Base-by-base conservation (phyloP, 2,329 filamentous ascomycete genomes). In the Westerdykella aurantiaca region DNA sequence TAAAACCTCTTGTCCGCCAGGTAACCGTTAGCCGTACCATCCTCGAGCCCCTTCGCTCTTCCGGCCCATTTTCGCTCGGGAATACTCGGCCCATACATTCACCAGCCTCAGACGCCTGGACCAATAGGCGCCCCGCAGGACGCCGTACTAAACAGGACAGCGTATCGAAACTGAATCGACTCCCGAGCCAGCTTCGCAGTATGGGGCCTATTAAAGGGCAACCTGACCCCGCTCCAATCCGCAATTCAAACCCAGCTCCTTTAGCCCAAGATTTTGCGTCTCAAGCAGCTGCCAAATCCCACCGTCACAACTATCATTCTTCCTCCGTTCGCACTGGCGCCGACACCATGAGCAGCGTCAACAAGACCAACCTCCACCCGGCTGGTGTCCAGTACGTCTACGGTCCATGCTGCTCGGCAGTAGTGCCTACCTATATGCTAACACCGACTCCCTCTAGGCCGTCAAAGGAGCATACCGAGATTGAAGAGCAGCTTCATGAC, bases 401-500 rank as follows among this genome's bases (percentile, higher is more conserved):
- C 16, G 7, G 33, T 14, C 2, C 33, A 5, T 16, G 33, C n/a
- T 14, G 13, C 33, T 35, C 13, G 12, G 12, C 14, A 14, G 31
- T 13, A 13, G 31, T 13, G 5, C 18, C 18, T 9, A 12, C 10
- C n/a, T 14, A 9, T 5, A 16, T 35, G 11, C 33, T 35, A 18
- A 35, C 33, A 35, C 11, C n/a, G 39, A 21, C 18, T 21, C 18
- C 18, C 39, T 38, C 22, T 64, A 94, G 88, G 72, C 88, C 90
- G 53, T 77, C 83, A 65, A 78, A 79, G 63, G 86, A 94, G 69
- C 91, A 96, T 81, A 97, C 93, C 37, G 93, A 97, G 71, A 83
- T 98, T 54, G 89, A 98, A 75, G 89, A 97, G 75, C 88, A 95
- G 71, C 86, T 98, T 50, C 90, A 97, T 72, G 88, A 96, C 73